Base-by-base conservation (phyloP, 768 basidiomycete genomes). In the Mycena vulgaris region DNA sequence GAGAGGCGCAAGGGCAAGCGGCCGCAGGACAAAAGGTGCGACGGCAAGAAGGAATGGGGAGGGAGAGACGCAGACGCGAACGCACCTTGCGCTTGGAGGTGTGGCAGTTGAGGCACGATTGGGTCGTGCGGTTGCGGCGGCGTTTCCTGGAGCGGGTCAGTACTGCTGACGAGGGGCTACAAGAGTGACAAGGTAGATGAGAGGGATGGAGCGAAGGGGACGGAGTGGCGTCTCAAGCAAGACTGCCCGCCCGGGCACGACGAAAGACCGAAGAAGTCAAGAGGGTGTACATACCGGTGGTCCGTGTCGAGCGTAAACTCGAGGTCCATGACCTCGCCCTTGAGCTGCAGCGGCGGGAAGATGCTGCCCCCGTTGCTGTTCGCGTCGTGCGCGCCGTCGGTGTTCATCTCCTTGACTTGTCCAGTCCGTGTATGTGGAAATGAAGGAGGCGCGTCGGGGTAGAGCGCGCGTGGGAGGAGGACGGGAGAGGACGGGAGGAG, bases 51-150 rank as follows among this genome's bases (percentile, higher is more conserved):
- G 42, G 21, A 23, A 3, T n/a, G 21, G 11, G 42, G 21, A 4
- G 42, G 11, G 21, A 6, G 42, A 45, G n/a, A n/a, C n/a, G n/a
- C n/a, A 6, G 42, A 23, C 6, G 11, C 42, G 6, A 45, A 45
- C 42, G 42, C 70, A 95, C 95, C 88, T 96, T 96, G 75, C 96
- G 85, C 83, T 97, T 97, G 62, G 95, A 96, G 51, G 95, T 96
- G 82, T 97, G 96, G 83, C 96, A 97, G 77, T 95, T 95, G 69
- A 92, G 83, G 78, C 91, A 93, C 78, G 93, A 94, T 84, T 96
- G 93, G 2, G 95, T 96, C 53, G 95, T 96, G 77, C 96, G 87
- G 83, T 97, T 97, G 77, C 96, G 89, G 78, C 95, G 91, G 75
- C 95, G 88, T 79, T 93, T 95, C 82, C 93, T 88, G 51, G 19